Conservation (phyloP, 2,329 filamentous ascomycete species). For the Clarireedia monteithiana region DNA sequence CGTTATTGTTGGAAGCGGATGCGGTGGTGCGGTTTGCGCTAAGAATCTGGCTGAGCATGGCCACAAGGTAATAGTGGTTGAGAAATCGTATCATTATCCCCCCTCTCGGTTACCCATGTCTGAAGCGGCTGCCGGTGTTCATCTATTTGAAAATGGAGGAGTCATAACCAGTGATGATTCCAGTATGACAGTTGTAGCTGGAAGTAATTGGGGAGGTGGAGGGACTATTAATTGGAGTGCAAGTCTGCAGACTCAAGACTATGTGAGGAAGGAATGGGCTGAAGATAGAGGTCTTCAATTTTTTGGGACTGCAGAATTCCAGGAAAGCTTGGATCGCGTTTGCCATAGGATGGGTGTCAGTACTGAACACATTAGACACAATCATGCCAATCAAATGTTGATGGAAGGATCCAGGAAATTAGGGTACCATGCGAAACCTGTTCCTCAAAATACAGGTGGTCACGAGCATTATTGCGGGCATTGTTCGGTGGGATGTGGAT, state of each 20-base stretch:
- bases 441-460: slow-evolving; percentile 74
- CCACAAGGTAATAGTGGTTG: slow-evolving; percentile 68
- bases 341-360: slow-evolving; percentile 72
- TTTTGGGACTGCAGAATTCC: slow-evolving; percentile 66
- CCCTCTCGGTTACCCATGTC: slow-evolving; percentile 68
- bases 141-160: slow-evolving; percentile 65
- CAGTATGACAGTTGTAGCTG: slow-evolving; percentile 55
- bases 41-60: slow-evolving; percentile 75
- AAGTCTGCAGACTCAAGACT: slow-evolving; percentile 58
- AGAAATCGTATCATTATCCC: slow-evolving; percentile 73
- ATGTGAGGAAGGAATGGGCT: slow-evolving; percentile 77
- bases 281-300: slow-evolving; percentile 56
- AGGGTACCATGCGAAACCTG: slow-evolving; percentile 59
- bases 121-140: slow-evolving; percentile 47
- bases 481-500: slow-evolving; percentile 53
- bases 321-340: slow-evolving; percentile 71
- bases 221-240: slow-evolving; percentile 83
- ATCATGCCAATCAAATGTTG: slow-evolving; percentile 62
- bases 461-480: slow-evolving; percentile 66
- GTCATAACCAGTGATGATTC: slow-evolving; percentile 47
- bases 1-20: slow-evolving; percentile 79
- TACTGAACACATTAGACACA: slow-evolving; percentile 59
- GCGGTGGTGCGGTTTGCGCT: slow-evolving; percentile 73
- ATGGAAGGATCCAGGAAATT: slow-evolving; percentile 68
- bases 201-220: slow-evolving; percentile 74